Conservation (phyloP, 148 eudicot genomes). For the Rhododendron kiyosumense region DNA sequence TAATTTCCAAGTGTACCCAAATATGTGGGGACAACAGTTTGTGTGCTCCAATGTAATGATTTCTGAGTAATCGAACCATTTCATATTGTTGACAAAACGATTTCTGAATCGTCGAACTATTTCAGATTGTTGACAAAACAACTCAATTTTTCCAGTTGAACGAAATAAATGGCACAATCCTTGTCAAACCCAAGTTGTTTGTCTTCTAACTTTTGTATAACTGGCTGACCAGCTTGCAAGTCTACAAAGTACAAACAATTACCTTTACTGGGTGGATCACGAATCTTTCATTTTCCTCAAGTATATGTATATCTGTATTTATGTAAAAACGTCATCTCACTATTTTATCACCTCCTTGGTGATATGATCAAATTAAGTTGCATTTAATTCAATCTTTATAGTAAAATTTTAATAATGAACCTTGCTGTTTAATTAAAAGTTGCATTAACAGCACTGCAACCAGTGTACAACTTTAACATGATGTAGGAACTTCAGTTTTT, state of each 20-base stretch:
- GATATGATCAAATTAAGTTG: neutral
- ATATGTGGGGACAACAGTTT: neutral
- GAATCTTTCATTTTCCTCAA: neutral
- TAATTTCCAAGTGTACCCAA: neutral
- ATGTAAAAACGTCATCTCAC: neutral
- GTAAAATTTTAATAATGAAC: neutral
- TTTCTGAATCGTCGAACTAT: neutral
- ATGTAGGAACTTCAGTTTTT: neutral
- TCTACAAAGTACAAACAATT: neutral
- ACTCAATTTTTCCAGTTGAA: neutral
- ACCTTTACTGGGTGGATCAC: neutral
- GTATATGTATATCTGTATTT: neutral
- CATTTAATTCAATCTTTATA: too few species aligned
- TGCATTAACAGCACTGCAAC: neutral
- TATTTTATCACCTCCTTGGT: neutral
- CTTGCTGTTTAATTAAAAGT: neutral
- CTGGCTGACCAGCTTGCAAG: neutral
- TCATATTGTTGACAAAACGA: neutral
- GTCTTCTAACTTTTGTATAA: neutral
- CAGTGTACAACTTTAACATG: neutral
- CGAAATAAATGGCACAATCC: neutral
- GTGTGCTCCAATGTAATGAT: neutral
- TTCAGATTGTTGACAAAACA: neutral
- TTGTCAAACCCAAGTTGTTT: neutral
- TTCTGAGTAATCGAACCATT: neutral